Evolutionary conservation across 106 monocot species (phyloP).

Genomic region (Chionographis japonica): DNA sequence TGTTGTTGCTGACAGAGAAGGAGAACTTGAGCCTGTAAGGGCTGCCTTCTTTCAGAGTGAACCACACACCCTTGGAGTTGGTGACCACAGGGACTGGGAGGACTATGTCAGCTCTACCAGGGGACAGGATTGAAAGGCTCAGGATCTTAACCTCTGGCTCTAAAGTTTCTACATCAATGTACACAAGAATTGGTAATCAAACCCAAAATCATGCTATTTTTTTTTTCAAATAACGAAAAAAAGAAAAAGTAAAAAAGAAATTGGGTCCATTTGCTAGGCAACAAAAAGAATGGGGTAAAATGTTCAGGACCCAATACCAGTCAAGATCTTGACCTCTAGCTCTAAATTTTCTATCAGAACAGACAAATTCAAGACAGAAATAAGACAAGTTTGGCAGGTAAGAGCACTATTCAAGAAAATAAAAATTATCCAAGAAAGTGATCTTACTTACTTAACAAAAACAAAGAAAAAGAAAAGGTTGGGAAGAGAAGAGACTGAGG

Average conservation of each 20-base stretch:
- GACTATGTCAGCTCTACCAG: slow-evolving; percentile 63
- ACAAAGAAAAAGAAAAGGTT: background rate
- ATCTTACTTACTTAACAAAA: no score
- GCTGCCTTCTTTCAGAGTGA: slow-evolving; percentile 91
- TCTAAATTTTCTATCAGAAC: slow-evolving; percentile 5
- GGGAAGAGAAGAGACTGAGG: background rate
- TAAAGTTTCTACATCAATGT: slow-evolving; percentile 47
- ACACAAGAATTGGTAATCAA: background rate
- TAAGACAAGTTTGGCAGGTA: no score
- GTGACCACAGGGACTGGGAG: slow-evolving; percentile 56
- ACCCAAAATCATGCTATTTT: background rate
- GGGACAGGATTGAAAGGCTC: slow-evolving; percentile 74
- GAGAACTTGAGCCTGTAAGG: slow-evolving; percentile 80
- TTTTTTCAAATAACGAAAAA: no score
- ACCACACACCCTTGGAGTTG: slow-evolving; percentile 70
- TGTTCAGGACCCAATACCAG: background rate
- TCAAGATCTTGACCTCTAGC: slow-evolving; percentile 5
- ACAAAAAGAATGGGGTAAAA: no score
- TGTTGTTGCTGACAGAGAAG: slow-evolving; percentile 75
- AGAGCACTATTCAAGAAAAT: background rate
- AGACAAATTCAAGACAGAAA: slow-evolving; percentile 1
- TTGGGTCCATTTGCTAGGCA: no score
- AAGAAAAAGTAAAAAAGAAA: no score
- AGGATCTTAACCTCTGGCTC: slow-evolving; percentile 83
- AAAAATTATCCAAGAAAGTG: no score